Base-by-base conservation (phyloP, 2,329 filamentous ascomycete species). In the Penicillium sp. region DNA sequence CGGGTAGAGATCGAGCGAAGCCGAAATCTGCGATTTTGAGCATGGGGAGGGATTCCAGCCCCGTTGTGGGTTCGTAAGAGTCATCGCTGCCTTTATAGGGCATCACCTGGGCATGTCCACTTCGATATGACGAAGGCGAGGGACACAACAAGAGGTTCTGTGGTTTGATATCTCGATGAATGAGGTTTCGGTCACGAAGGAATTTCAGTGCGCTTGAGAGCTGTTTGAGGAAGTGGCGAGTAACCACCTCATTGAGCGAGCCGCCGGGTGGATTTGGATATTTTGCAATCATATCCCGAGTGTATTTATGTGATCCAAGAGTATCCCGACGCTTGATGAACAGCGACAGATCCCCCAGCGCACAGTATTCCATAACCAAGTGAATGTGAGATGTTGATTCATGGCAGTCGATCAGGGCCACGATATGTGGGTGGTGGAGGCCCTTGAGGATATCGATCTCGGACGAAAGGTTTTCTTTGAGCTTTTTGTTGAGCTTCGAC, bases 1-100 rank as follows among this genome's bases (percentile, higher is more conserved):
- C 87, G 2, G 94, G 93, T 47, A 99, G 79, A 53, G 95, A 91
- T 54, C 94, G 87, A 54, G 94, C 94, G 72, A 99, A 99, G n/a
- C 94, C 94, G 70, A 99, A 99, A 77, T 99, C 94, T 55, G 94
- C 94, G 66, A 99, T 87, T 78, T 99, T 99, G 58, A 99, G 84
- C 88, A 97, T 95, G 5, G 94, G 94, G 40, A 99, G 77, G 18
- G 92, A 94, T 51, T 85, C 82, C 31, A 99, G 79, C 8, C 94
- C 94, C 26, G 88, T 87, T 26, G 88, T 84, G 4, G 93, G 92
- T 43, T 90, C 89, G 54, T 94, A 80, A 0, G 91, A 92, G 70
- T 92, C 86, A 42, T 89, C 86, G 67, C 89, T 92, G 50, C 87
- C 89, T 72, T 94, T 86, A 56, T 94, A 86, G 18, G 89, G 87